Evolutionary conservation across 352 stramenopile species (phyloP).

Genomic region (Peronosclerospora sorghi): DNA sequence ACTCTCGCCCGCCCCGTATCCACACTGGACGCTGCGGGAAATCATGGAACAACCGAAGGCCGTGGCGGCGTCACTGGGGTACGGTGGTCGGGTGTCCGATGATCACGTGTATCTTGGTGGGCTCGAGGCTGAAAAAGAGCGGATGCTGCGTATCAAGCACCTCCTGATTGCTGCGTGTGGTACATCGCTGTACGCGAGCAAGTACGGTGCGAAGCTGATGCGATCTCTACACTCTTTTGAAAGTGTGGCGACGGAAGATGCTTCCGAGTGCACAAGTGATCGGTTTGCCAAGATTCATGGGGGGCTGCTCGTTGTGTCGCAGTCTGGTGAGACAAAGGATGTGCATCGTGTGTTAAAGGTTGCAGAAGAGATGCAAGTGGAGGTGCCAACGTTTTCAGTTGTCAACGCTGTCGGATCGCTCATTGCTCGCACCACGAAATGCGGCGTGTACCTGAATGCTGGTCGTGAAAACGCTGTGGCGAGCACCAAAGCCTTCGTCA

Average conservation of each 20-base stretch:
- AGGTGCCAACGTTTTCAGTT: slow-evolving; percentile 86
- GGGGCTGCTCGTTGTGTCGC: slow-evolving; percentile 93
- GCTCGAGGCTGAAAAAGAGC: slow-evolving; percentile 86
- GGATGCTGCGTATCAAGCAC: slow-evolving; percentile 88
- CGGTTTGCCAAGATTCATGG: slow-evolving; percentile 82
- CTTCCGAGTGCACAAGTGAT: slow-evolving; percentile 84
- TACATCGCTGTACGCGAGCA: slow-evolving; percentile 90
- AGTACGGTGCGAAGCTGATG: slow-evolving; percentile 96
- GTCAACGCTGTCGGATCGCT: slow-evolving; percentile 96
- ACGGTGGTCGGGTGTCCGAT: slow-evolving; percentile 89
- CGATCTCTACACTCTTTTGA: slow-evolving; percentile 93
- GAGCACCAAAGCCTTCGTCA: slow-evolving; percentile 98
- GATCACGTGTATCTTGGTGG: slow-evolving; percentile 91
- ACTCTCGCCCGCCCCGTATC: slow-evolving; percentile 88
- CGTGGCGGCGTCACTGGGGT: slow-evolving; percentile 89
- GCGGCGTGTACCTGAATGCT: slow-evolving; percentile 97
- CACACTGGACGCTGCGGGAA: slow-evolving; percentile 95
- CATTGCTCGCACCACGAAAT: slow-evolving; percentile 89
- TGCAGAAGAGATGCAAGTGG: slow-evolving; percentile 53
- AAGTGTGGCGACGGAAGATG: slow-evolving; percentile 85
- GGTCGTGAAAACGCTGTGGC: slow-evolving; percentile 96
- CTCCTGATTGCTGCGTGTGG: slow-evolving; percentile 92
- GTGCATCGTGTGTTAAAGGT: slow-evolving; percentile 90
- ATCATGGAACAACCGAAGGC: slow-evolving; percentile 95
- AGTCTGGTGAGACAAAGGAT: slow-evolving; percentile 97